Base-by-base conservation (phyloP, 2,329 filamentous ascomycete species). In the Aspergillus japonicus region DNA sequence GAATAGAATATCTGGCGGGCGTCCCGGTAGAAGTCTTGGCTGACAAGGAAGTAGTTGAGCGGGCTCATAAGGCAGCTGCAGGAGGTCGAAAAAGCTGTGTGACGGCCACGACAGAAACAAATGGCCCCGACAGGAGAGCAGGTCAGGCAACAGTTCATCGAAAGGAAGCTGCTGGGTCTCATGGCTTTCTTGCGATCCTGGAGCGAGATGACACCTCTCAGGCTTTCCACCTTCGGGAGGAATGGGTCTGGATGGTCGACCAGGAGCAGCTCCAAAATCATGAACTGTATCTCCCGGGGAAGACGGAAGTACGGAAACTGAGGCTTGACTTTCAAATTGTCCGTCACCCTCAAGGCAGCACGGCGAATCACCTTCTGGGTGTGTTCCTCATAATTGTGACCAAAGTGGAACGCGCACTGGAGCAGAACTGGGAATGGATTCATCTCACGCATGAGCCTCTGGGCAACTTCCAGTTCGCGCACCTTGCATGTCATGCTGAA, bases 211-310 rank as follows among this genome's bases (percentile, higher is more conserved):
- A 67, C 23, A 7, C 64, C 62, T 12, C 16, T 23, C 10, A 42
- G 21, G 47, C 59, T 47, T 6, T 60, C 62, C 2, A 47, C 23
- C n/a, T 29, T 29, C 23, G 57, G 53, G 21, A 66, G 48, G 55
- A 50, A 61, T 8, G 62, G 66, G 57, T 66, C 63, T 23, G 48
- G 56, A 8, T 56, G 60, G 29, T 61, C 51, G 35, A 60, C 51
- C 29, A 72, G 51, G 8, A 66, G 42, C 23, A 62, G 24, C 19
- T 68, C 62, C 14, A 70, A 60, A 19, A 69, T 56, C 56, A 70
- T 62, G n/a, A 65, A 57, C 48, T 72, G 70, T 2, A 72, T 50
- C 55, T 72, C 70, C 42, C 66, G 66, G 8, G 70, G 70, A 8
- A 72, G 64, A 24, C 59, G 49, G 24, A 59, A 55, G 48, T 67